Evolutionary conservation across 805 yeast genomes (phyloP).

Genomic region (Lipomyces kockii): DNA sequence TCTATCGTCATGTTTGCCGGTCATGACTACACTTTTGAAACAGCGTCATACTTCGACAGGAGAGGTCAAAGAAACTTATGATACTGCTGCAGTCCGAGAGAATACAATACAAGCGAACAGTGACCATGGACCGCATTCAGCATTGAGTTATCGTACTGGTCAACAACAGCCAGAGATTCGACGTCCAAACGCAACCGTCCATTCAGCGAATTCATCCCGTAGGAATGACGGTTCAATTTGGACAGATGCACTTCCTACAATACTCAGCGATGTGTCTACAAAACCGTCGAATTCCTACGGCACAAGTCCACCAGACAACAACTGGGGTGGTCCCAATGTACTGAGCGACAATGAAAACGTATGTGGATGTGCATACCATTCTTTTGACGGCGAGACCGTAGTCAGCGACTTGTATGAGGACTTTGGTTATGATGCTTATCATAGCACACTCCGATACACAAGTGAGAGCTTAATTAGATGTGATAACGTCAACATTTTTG

Average conservation of each 20-base stretch:
- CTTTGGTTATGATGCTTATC: slow-evolving; percentile 1
- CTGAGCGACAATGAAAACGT: background rate
- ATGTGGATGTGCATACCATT: background rate
- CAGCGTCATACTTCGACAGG: background rate
- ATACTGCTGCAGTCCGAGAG: background rate
- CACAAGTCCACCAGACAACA: background rate
- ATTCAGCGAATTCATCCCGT: background rate
- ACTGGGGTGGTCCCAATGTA: background rate
- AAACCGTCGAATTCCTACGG: background rate
- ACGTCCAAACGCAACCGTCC: background rate
- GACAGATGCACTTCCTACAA: background rate
- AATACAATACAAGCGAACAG: background rate
- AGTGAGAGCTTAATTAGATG: background rate
- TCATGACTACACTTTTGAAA: background rate
- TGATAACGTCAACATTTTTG: background rate
- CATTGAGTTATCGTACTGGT: background rate
- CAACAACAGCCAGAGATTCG: background rate
- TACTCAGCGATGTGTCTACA: background rate
- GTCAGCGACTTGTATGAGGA: background rate
- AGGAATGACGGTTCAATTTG: background rate
- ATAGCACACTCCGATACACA: slow-evolving; percentile 1
- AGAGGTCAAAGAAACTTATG: background rate
- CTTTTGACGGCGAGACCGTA: background rate
- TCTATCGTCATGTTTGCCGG: background rate
- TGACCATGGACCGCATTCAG: background rate